Evolutionary conservation across 352 stramenopile species (phyloP).

Genomic region (Globisporangium solare): DNA sequence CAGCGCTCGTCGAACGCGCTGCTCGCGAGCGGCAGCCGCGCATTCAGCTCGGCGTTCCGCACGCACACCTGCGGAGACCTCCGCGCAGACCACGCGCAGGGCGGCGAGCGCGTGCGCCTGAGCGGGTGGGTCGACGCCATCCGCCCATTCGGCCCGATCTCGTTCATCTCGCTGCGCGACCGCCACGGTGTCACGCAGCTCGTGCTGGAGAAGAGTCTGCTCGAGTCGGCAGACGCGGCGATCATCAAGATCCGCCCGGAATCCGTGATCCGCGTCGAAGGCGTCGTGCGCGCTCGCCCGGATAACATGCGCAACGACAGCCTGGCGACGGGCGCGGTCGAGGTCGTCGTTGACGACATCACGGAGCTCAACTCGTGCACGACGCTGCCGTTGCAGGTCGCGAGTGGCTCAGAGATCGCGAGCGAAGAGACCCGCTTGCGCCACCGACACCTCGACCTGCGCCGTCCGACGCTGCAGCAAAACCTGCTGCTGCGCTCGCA

Average conservation of each 20-base stretch:
- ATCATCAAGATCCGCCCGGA: slow-evolving; percentile 61
- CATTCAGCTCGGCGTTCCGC: slow-evolving; percentile 33
- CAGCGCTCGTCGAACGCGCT: slow-evolving; percentile 4
- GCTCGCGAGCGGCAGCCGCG: slow-evolving; percentile 12
- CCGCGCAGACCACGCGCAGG: slow-evolving; percentile 27
- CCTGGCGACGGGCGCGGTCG: slow-evolving; percentile 67
- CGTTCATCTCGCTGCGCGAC: slow-evolving; percentile 81
- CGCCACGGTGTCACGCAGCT: slow-evolving; percentile 78
- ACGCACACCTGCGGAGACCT: slow-evolving; percentile 77
- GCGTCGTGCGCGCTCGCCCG: slow-evolving; percentile 51
- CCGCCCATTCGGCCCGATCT: slow-evolving; percentile 69
- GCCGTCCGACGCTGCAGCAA: slow-evolving; percentile 63
- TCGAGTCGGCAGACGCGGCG: slow-evolving; percentile 34
- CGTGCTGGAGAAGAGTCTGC: slow-evolving; percentile 59
- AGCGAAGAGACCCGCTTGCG: slow-evolving; percentile 75
- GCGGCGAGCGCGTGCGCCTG: slow-evolving; percentile 53
- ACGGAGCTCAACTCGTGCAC: slow-evolving; percentile 56
- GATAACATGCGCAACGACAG: slow-evolving; percentile 64
- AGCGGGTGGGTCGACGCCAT: slow-evolving; percentile 82
- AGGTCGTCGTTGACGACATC: slow-evolving; percentile 66
- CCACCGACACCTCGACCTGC: slow-evolving; percentile 80
- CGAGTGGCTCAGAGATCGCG: slow-evolving; percentile 42
- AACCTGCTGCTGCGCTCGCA: slow-evolving; percentile 77
- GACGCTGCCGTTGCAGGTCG: slow-evolving; percentile 60
- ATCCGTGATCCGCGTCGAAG: slow-evolving; percentile 60